Conservation (phyloP, 257 asterid genomes). For the Nicotiana tomentosiformis region DNA sequence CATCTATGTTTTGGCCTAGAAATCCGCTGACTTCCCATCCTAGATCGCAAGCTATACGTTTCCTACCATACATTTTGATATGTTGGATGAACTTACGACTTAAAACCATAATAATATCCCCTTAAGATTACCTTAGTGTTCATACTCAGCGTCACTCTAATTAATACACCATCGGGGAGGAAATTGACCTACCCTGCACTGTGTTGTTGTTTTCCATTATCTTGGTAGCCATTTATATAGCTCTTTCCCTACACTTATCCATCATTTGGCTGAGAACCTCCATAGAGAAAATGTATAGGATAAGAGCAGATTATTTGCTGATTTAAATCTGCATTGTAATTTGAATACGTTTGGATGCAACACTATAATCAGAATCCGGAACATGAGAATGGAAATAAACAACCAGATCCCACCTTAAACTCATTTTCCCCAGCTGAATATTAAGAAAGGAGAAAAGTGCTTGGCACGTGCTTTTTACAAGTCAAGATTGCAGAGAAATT, state of each 20-base stretch:
- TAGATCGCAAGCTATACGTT: not conserved
- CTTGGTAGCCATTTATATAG: not conserved
- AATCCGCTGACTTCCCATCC: not conserved
- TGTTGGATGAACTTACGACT: not conserved
- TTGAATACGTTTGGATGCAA: not conserved
- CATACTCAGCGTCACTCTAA: not conserved
- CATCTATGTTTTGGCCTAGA: not conserved
- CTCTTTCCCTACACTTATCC: not conserved
- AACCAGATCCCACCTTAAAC: not conserved
- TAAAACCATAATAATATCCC: not conserved
- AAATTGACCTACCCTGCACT: not conserved
- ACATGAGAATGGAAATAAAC: not conserved
- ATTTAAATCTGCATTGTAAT: not conserved
- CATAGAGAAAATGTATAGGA: not conserved
- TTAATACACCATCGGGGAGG: not conserved
- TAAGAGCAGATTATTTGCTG: not conserved
- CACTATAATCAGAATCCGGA: not conserved
- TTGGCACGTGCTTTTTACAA: not conserved
- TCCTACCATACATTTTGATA: not conserved
- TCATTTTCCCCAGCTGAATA: not conserved
- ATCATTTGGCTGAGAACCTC: not conserved
- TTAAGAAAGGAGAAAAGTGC: not conserved
- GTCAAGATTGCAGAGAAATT: not conserved
- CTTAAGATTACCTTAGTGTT: not conserved
- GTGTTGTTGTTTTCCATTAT: not conserved